phyloP scores from a whole-genome alignment of 116 monocot species.

The Iris pallida region DNA sequence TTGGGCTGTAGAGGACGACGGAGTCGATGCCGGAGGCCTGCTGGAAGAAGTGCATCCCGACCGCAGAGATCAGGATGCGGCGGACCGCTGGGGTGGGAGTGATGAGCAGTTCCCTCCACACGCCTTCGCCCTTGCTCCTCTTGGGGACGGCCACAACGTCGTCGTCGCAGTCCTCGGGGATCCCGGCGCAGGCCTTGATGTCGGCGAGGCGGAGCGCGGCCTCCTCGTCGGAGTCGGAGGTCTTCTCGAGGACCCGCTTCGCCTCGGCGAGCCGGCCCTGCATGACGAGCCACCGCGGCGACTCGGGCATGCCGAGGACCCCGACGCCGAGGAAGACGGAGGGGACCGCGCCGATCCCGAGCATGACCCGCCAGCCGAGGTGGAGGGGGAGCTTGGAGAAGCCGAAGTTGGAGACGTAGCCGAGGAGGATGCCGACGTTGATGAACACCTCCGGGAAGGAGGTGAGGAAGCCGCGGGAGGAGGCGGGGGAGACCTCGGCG shows the following conservation, averaged over 20 bases:
- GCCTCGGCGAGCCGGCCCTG: conserved; percentile 34
- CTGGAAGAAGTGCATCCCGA: conserved; percentile 67
- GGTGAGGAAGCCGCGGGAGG: conserved; percentile 44
- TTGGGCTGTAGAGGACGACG: conserved; percentile 61
- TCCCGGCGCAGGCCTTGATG: conserved; percentile 31
- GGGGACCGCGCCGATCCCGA: conserved; percentile 33
- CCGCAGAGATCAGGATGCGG: conserved; percentile 30
- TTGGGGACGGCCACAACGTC: neutral
- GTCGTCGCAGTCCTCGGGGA: conserved; percentile 21
- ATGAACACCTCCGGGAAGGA: conserved; percentile 48
- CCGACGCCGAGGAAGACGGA: conserved; percentile 26
- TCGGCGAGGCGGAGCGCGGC: conserved; percentile 23
- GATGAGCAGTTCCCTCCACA: conserved; percentile 57
- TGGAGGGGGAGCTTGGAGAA: conserved; percentile 18
- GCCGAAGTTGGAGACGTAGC: conserved; percentile 40
- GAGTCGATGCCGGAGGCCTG: conserved; percentile 66
- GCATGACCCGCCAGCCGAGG: conserved; percentile 36
- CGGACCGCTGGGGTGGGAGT: conserved; percentile 42
- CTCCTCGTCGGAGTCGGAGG: conserved; percentile 25
- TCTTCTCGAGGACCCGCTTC: conserved; percentile 16
- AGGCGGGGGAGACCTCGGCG: conserved; percentile 37
- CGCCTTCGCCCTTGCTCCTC: conserved; percentile 28
- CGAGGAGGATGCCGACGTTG: conserved; percentile 40
- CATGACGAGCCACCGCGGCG: conserved; percentile 44
- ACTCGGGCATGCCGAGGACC: conserved; percentile 43